Conservation (phyloP, 2,329 filamentous ascomycete species). For the Arthrobotrys megalospora region DNA sequence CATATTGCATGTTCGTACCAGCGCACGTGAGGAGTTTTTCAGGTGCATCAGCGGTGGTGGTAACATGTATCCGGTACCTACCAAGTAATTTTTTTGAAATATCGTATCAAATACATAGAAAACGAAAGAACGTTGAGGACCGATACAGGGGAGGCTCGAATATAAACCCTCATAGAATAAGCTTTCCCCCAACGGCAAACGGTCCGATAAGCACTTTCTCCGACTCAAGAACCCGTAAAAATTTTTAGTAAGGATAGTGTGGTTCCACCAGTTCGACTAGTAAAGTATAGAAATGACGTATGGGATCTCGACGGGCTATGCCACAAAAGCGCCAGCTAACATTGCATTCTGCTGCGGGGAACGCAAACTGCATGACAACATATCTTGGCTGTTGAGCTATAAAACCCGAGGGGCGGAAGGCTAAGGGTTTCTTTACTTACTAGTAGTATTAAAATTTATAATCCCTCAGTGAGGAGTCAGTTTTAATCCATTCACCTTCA, state of each 20-base stretch:
- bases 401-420: slow-evolving; percentile 28
- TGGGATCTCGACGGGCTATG: slow-evolving; percentile 8
- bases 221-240: too few species aligned
- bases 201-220: too few species aligned
- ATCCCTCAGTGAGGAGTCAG: slow-evolving; percentile 14
- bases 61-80: neutral
- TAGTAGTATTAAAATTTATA: slow-evolving; percentile 4
- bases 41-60: neutral
- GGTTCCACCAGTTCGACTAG: slow-evolving; percentile 9
- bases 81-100: too few species aligned
- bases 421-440: slow-evolving; percentile 6
- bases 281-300: slow-evolving; percentile 11
- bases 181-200: slow-evolving; percentile 2
- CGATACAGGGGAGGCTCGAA: neutral
- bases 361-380: slow-evolving; percentile 30
- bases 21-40: neutral
- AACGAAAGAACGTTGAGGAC: too few species aligned
- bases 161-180: neutral
- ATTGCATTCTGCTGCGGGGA: slow-evolving; percentile 29
- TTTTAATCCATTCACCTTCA: neutral
- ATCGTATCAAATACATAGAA: too few species aligned
- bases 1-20: too few species aligned
- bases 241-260: neutral
- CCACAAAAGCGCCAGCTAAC: slow-evolving; percentile 26
- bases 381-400: slow-evolving; percentile 19